Base-by-base conservation (phyloP, 257 asterid species). In the Petunia axillaris region DNA sequence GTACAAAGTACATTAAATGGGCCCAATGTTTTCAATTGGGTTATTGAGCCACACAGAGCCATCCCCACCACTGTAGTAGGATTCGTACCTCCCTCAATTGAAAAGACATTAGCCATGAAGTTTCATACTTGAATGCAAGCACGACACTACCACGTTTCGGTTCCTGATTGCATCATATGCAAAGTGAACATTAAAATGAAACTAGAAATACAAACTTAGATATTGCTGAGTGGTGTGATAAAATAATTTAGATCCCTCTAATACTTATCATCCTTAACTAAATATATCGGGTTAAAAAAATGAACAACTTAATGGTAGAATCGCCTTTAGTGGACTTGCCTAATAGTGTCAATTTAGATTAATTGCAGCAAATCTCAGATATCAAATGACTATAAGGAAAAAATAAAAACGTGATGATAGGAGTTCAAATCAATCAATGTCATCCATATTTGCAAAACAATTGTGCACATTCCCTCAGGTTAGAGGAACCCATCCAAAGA, bases 111-210 rank as follows among this genome's bases (percentile, higher is more conserved):
- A 50, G 59, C 40, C n/a, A 44, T 55, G 54, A 39, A 2, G 64
- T 80, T 60, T 65, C 85, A 10, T 57, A 25, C 63, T 71, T 40
- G 77, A 65, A 75, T 48, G 25, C 44, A 14, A 25, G 6, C 37
- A 64, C 83, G 16, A 35, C 58, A 39, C 80, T 58, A 39, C 78
- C 86, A 88, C 92, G 87, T 90, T 87, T 86, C 88, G 80, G 52
- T 39, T 60, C 41, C 15, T 77, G 75, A 86, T 82, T 87, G 84
- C 48, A 50, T 44, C 59, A 44, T 41, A 44, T 14, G 6, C 8
- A n/a, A 46, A 74, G 4, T 48, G 43, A 15, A 46, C n/a, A 40
- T 63, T 48, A 13, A 2, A 40, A 14, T 4, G 15, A 53, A 55
- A 5, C 9, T 36, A 35, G 35, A 44, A 39, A 73, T 9, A 36